Evolutionary conservation across 371 early-diverging fungal genomes (phyloP), one percentile per base, ranked within the genome.

Genomic region (Syncephalastrum racemosum): DNA sequence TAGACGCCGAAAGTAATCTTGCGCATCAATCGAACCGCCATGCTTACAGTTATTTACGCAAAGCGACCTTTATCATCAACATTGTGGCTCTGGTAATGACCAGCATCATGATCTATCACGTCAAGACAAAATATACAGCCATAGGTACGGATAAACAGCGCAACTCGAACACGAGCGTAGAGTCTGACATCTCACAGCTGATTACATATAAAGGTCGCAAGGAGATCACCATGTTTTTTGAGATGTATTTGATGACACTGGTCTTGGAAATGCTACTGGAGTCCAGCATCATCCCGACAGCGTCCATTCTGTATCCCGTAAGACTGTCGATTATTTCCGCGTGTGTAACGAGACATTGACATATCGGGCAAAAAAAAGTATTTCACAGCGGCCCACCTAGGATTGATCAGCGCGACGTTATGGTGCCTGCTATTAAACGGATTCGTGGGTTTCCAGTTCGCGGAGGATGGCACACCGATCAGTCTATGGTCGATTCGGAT

Each of bases 141-240:
- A 92, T 95, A 23, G 95, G 94, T 83, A 74, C 67, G 60, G 4
- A 27, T 25, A 44, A 46, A 36, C 23, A 42, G 15, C 13, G 7
- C 36, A 46, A 36, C 4, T 46, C 16, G 27, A 39, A 50, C 8
- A 49, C 31, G 42, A 36, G 44, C 40, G 43, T 20, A n/a, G 45
- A 18, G 43, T 7, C 68, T 71, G 12, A 67, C 71, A 3, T 62
- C 20, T 59, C 15, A 36, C 50, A 13, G 50, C 24, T 36, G 50
- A 31, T 19, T 12, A 12, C 23, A 46, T 46, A 46, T 10, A 7
- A 22, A 86, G 89, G 89, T 15, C 85, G 95, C 58, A 92, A 92
- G 73, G 95, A 95, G 67, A 93, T 94, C 65, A 89, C 89, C 54
- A 81, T 91, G 84, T 92, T 94, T 71, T 94, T 94, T 68, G 93